Evolutionary conservation across 106 monocot species (phyloP).

Genomic region (Vanilla planifolia): DNA sequence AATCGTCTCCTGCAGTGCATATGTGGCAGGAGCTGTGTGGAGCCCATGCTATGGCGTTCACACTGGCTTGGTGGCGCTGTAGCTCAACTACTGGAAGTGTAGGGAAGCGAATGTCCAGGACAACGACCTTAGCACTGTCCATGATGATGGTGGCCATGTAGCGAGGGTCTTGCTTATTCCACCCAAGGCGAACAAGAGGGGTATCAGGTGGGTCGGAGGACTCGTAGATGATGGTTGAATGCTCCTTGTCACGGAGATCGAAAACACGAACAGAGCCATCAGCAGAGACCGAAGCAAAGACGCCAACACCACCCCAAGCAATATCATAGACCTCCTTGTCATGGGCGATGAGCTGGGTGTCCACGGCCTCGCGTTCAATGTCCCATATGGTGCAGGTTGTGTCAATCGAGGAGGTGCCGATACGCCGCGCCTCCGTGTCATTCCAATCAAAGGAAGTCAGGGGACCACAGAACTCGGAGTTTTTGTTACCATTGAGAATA

Average conservation of each 20-base stretch:
- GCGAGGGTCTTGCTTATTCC: conserved; percentile 98
- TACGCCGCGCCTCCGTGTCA: conserved; percentile 87
- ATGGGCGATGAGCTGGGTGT: conserved; percentile 96
- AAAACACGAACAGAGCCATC: conserved; percentile 96
- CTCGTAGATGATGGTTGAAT: conserved; percentile 99
- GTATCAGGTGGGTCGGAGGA: conserved; percentile 74
- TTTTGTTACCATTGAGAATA: conserved; percentile 83
- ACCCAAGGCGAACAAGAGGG: conserved; percentile 80
- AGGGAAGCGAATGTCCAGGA: conserved; percentile 92
- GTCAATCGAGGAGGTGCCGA: conserved; percentile 92
- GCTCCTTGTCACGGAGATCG: conserved; percentile 97
- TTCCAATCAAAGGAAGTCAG: conserved; percentile 99
- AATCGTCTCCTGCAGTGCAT: conserved; percentile 94
- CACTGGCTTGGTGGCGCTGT: conserved; percentile 80
- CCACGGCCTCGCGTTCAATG: conserved; percentile 84
- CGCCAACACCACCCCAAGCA: conserved; percentile 97
- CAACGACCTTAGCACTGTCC: conserved; percentile 97
- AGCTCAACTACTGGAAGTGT: conserved; percentile 95
- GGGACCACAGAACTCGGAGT: conserved; percentile 96
- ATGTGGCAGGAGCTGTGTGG: conserved; percentile 98
- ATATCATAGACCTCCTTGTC: conserved; percentile 98
- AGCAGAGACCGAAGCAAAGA: conserved; percentile 95
- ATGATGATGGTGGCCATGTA: conserved; percentile 99
- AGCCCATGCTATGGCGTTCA: conserved; percentile 97
- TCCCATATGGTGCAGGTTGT: conserved; percentile 99